These are phyloP conservation scores for Ambrosia hybrid DNA, from an alignment of 140 eudicot genomes.

Conservation along the genomic window DNA sequence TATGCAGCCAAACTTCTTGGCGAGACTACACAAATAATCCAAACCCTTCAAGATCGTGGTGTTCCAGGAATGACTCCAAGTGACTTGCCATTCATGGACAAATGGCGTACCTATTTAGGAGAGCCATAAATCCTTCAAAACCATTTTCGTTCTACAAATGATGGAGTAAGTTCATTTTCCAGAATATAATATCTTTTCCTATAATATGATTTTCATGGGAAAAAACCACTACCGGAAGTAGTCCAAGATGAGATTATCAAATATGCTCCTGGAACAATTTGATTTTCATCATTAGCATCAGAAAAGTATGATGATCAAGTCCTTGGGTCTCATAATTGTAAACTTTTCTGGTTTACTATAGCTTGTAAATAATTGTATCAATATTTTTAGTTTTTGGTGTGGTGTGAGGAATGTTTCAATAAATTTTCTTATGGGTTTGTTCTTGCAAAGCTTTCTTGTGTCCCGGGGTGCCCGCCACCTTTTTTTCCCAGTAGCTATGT, in stretches of 20 bases:
- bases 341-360: background rate
- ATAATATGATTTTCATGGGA: too few species aligned
- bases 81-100: conserved; percentile 5
- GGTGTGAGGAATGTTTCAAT: conserved; percentile 1
- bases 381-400: background rate
- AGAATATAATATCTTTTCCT: background rate
- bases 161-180: background rate
- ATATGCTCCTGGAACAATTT: background rate
- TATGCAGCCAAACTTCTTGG: conserved; percentile 6
- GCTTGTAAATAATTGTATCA: background rate
- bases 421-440: background rate
- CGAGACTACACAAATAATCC: background rate
- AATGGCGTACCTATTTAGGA: background rate
- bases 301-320: background rate
- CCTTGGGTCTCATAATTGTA: background rate
- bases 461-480: too few species aligned
- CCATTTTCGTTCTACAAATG: background rate
- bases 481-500: too few species aligned
- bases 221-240: too few species aligned
- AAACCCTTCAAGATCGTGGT: background rate
- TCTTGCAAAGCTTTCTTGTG: background rate
- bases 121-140: background rate
- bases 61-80: background rate
- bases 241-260: background rate
- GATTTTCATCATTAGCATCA: too few species aligned